Evolutionary conservation across 2,329 filamentous ascomycete genomes (phyloP).

Genomic region (Aspergillus proliferans): DNA sequence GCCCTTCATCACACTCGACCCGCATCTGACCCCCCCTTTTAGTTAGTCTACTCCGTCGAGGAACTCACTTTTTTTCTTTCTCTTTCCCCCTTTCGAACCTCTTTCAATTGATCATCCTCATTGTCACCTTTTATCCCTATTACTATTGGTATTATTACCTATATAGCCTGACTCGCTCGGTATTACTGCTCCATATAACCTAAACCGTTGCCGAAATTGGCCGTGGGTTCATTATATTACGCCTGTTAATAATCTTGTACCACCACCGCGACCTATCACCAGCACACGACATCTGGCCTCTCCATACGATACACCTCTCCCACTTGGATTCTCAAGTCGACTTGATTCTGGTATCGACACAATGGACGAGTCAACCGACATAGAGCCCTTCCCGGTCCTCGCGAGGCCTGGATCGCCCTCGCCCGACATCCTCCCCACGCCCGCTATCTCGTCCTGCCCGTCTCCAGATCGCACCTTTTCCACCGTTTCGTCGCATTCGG

Average conservation of each 20-base stretch:
- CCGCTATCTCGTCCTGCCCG: constrained; percentile 39
- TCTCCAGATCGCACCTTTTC: constrained; percentile 42
- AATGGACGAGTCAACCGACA: constrained; percentile 25
- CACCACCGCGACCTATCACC: neutral
- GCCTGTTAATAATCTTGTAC: neutral
- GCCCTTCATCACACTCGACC: constrained; percentile 11
- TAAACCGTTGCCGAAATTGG: neutral
- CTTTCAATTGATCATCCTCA: constrained; percentile 15
- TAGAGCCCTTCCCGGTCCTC: constrained; percentile 14
- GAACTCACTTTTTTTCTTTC: constrained; percentile 2
- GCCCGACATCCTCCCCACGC: constrained; percentile 36
- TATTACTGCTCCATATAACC: constrained; percentile 5
- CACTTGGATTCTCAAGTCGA: too few relatives aligned
- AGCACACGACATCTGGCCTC: neutral
- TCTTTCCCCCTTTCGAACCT: constrained; percentile 15
- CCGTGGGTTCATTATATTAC: too few relatives aligned
- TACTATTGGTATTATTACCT: neutral
- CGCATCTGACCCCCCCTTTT: constrained; percentile 16
- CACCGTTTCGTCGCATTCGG: constrained; percentile 40
- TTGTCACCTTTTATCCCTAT: neutral
- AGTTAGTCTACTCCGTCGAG: constrained; percentile 8
- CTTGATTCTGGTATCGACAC: too few relatives aligned
- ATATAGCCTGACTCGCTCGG: constrained; percentile 6
- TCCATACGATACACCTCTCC: neutral
- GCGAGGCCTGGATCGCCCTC: constrained; percentile 34